These are phyloP conservation scores for Globisporangium yorkense DNA, from an alignment of 352 stramenopile species.

Conservation along the genomic window DNA sequence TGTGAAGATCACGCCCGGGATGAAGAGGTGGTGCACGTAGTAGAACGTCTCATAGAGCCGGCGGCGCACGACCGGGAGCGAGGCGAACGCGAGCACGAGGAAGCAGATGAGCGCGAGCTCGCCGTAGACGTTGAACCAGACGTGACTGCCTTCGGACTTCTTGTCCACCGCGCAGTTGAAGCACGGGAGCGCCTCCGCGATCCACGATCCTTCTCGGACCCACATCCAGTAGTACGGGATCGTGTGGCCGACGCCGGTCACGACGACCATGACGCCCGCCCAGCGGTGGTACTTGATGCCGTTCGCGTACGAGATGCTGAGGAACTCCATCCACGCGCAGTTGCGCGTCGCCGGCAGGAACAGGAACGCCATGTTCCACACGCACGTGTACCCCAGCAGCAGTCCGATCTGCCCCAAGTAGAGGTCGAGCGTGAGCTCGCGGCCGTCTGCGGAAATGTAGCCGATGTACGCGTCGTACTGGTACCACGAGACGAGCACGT, in stretches of 20 bases:
- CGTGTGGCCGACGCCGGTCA: constrained; percentile 18
- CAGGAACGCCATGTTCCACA: constrained; percentile 34
- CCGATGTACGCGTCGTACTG: constrained; percentile 13
- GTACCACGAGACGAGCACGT: constrained; percentile 15
- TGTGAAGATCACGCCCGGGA: constrained; percentile 23
- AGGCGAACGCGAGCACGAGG: constrained; percentile 22
- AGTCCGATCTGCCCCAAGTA: constrained; percentile 13
- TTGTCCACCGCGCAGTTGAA: constrained; percentile 26
- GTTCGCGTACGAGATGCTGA: constrained; percentile 30
- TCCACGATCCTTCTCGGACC: constrained; percentile 17
- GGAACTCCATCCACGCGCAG: constrained; percentile 30
- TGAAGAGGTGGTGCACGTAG: constrained; percentile 35
- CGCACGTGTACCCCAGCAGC: constrained; percentile 17
- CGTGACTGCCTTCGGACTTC: constrained; percentile 6
- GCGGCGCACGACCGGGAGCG: constrained; percentile 32
- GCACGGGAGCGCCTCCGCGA: constrained; percentile 26
- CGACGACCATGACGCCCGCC: constrained; percentile 19
- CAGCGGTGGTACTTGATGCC: constrained; percentile 38
- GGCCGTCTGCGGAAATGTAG: background rate
- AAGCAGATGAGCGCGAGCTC: constrained; percentile 30
- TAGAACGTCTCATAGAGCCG: constrained; percentile 41
- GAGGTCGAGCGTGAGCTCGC: constrained; percentile 1
- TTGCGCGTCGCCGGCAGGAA: constrained; percentile 29
- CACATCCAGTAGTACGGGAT: constrained; percentile 23
- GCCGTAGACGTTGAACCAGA: constrained; percentile 40